Percentiles rank a stretch among this genome's conserved stretches.
Evolutionary conservation across 441 rosid genomes (phyloP).

Genomic region (Erysimum cheiri): DNA sequence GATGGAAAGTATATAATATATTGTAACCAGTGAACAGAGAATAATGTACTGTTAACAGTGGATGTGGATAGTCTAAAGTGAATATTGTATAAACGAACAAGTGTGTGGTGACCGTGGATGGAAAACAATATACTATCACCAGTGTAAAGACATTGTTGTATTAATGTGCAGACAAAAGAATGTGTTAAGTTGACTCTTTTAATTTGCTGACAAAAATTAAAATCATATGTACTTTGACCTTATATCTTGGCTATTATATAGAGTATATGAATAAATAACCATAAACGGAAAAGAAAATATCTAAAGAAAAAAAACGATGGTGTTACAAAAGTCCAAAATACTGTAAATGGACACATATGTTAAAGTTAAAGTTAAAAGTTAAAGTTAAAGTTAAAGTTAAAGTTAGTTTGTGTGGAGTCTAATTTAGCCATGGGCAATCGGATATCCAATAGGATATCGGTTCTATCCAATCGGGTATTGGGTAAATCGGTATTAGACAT

Average conservation of each 20-base stretch:
- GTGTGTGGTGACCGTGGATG: not conserved
- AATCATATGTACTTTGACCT: too few relatives aligned
- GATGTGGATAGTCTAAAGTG: not conserved
- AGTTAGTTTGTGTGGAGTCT: too few relatives aligned
- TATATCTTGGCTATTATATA: too few relatives aligned
- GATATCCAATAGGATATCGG: too few relatives aligned
- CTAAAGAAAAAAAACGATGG: not conserved
- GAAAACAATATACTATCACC: not conserved
- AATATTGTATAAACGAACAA: not conserved
- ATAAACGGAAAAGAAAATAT: too few relatives aligned
- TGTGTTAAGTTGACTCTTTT: not conserved
- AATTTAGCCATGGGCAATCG: too few relatives aligned
- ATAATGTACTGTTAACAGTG: not conserved
- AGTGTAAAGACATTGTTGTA: not conserved
- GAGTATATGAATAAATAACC: too few relatives aligned
- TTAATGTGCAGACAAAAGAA: not conserved
- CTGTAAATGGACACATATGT: too few relatives aligned
- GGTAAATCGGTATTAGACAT: too few relatives aligned
- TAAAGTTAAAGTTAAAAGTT: too few relatives aligned
- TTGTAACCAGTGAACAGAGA: not conserved
- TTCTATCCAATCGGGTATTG: too few relatives aligned
- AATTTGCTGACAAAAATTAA: not conserved
- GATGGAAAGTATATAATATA: not conserved
- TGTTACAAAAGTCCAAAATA: not conserved
- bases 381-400: too few relatives aligned